phyloP scores from a whole-genome alignment of 139 green algal species.

The Chloropicon primus region DNA sequence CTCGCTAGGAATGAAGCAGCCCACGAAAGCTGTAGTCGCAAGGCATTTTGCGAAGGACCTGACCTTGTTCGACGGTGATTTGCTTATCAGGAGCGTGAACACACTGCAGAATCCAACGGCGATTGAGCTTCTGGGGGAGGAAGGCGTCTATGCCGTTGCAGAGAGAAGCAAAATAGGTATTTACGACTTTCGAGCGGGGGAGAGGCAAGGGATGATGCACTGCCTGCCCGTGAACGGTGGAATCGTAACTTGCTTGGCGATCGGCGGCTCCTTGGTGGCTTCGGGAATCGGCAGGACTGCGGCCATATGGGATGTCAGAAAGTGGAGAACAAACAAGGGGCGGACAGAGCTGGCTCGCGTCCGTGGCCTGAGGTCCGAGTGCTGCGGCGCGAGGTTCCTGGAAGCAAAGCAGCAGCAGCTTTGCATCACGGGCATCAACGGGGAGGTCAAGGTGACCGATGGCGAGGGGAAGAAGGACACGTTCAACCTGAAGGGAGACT shows the following conservation, averaged over 20 bases:
- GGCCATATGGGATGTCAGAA: not conserved
- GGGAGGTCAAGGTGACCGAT: not conserved
- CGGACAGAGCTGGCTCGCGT: not conserved
- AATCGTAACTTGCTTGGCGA: not conserved
- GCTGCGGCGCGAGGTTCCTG: not conserved
- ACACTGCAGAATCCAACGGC: not conserved
- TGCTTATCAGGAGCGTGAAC: not conserved
- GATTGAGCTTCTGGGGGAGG: not conserved
- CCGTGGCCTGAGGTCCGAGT: not conserved
- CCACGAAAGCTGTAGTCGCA: not conserved
- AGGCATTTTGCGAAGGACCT: not conserved
- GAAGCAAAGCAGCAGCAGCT: not conserved
- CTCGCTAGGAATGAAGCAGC: not conserved
- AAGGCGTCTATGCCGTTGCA: not conserved
- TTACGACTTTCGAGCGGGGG: not conserved
- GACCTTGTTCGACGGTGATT: not conserved
- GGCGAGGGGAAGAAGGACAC: not conserved
- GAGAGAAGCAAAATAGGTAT: not conserved
- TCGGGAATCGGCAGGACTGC: not conserved
- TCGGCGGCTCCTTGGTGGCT: not conserved
- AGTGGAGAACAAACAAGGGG: not conserved
- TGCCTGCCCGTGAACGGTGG: not conserved
- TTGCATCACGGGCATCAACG: not conserved
- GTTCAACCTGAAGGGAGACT: not conserved
- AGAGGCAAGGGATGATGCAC: not conserved